These are phyloP conservation scores for Psidium guajava DNA, from an alignment of 345 rosid genomes.

Conservation along the genomic window DNA sequence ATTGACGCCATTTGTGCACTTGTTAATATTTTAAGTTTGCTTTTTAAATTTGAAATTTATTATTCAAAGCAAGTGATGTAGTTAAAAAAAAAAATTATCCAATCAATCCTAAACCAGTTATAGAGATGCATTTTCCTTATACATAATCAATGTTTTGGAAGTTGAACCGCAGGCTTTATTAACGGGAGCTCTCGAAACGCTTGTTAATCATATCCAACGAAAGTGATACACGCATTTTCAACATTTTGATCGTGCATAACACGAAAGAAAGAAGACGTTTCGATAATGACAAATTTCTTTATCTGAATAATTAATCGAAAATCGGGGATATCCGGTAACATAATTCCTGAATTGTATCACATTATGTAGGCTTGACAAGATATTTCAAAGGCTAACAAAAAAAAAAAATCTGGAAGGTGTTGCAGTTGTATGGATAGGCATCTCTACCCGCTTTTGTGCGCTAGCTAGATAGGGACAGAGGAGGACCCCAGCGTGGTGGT, in stretches of 20 bases:
- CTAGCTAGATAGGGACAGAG: background rate
- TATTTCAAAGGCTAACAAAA: background rate
- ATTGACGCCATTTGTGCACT: no score
- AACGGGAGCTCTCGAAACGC: background rate
- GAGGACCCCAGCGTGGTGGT: background rate
- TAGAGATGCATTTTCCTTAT: no score
- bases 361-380: background rate
- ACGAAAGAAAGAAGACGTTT: fast-evolving
- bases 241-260: background rate
- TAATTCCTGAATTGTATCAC: background rate
- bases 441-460: background rate
- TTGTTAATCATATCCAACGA: no score
- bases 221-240: no score
- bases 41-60: no score
- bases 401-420: background rate
- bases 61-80: no score
- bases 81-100: no score
- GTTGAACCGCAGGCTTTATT: no score
- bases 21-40: no score
- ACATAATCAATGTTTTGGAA: no score
- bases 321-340: background rate
- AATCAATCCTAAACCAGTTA: no score
- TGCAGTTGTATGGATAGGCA: background rate
- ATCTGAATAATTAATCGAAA: background rate
- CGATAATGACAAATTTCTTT: background rate